These are phyloP conservation scores for Fusarium sp. DNA, from an alignment of 2,329 filamentous ascomycete species.

Conservation along the genomic window DNA sequence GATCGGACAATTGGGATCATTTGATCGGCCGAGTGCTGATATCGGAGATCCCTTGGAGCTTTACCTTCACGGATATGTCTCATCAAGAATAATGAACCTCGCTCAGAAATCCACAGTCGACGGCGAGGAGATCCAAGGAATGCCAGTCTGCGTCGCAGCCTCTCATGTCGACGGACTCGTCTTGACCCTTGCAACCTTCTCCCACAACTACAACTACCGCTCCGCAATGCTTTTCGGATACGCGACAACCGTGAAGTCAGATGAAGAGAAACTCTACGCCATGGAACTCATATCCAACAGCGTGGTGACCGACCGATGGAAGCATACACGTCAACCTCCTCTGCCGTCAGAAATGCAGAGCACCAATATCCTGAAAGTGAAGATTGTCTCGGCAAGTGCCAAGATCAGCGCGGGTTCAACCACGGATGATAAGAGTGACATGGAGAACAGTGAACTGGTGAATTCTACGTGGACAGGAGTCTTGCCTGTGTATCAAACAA, in stretches of 20 bases:
- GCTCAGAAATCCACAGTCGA: slow-evolving; percentile 43
- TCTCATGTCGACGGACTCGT: slow-evolving; percentile 84
- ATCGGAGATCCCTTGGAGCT: slow-evolving; percentile 75
- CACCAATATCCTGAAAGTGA: slow-evolving; percentile 78
- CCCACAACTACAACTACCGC: slow-evolving; percentile 88
- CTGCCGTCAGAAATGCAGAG: slow-evolving; percentile 78
- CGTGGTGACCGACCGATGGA: slow-evolving; percentile 76
- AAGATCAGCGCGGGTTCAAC: slow-evolving; percentile 78
- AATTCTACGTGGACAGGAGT: slow-evolving; percentile 66
- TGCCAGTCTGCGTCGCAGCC: slow-evolving; percentile 79
- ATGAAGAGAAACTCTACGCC: slow-evolving; percentile 79
- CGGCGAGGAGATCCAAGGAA: slow-evolving; percentile 53
- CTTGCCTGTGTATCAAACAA: slow-evolving; percentile 69
- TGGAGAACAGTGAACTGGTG: slow-evolving; percentile 56
- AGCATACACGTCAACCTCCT: slow-evolving; percentile 74
- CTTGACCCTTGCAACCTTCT: slow-evolving; percentile 80
- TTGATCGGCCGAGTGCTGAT: slow-evolving; percentile 68
- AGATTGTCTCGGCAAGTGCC: slow-evolving; percentile 76
- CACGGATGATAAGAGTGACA: slow-evolving; percentile 62
- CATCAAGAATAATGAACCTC: slow-evolving; percentile 79
- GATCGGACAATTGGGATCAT: slow-evolving; percentile 86
- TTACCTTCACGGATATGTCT: slow-evolving; percentile 89
- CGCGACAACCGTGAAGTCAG: slow-evolving; percentile 72
- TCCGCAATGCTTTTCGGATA: slow-evolving; percentile 82
- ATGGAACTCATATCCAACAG: slow-evolving; percentile 82